Evolutionary conservation across 176 grass and related monocot genomes (phyloP).

Genomic region (Cenchrus fungigraminus): DNA sequence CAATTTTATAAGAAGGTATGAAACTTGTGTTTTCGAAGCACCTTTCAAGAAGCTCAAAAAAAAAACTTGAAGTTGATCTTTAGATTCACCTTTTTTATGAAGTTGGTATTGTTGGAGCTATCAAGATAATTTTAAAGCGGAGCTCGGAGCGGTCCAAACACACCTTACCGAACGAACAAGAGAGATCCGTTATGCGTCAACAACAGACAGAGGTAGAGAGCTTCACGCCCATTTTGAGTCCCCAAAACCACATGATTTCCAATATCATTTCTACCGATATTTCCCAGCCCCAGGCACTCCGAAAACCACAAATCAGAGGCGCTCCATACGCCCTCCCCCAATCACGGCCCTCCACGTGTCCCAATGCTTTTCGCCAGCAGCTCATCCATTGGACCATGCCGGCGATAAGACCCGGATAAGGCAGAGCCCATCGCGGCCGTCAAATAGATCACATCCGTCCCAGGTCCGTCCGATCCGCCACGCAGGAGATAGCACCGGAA

Average conservation of each 20-base stretch:
- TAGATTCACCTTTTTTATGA: too few species aligned
- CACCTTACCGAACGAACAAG: neutral
- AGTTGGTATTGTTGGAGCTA: too few species aligned
- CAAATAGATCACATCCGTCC: constrained; percentile 69
- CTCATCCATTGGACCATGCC: constrained; percentile 42
- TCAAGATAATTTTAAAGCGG: too few species aligned
- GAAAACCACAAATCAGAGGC: constrained; percentile 41
- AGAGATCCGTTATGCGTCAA: neutral
- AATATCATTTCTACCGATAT: constrained; percentile 57
- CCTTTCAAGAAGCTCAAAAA: too few species aligned
- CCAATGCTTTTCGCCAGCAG: constrained; percentile 10
- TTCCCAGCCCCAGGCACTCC: constrained; percentile 23
- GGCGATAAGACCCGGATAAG: constrained; percentile 95
- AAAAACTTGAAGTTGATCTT: too few species aligned
- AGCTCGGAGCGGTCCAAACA: too few species aligned
- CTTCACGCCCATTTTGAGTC: neutral
- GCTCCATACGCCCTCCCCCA: constrained; percentile 36
- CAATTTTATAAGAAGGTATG: too few species aligned
- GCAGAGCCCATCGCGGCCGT: constrained; percentile 50
- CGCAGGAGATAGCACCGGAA: constrained; percentile 59
- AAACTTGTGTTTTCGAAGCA: too few species aligned
- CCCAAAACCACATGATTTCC: neutral
- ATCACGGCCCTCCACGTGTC: constrained; percentile 54
- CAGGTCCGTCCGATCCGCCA: constrained; percentile 51
- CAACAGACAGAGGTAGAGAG: constrained; percentile 4